Evolutionary conservation across 2,329 filamentous ascomycete genomes (phyloP).

Genomic region (Claviceps spartinae): DNA sequence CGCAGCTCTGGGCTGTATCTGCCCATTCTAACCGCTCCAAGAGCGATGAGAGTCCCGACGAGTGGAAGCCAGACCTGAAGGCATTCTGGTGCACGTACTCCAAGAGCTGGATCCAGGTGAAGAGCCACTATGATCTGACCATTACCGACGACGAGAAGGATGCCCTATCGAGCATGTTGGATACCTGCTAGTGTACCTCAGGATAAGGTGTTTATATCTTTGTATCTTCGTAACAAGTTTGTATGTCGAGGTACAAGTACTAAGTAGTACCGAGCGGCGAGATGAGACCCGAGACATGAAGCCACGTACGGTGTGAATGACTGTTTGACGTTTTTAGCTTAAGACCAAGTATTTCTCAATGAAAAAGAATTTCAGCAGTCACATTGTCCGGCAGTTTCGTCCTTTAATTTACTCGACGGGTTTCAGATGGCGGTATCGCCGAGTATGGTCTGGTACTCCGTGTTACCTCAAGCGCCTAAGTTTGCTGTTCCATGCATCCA

Average conservation of each 20-base stretch:
- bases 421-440: neutral
- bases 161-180: conserved; percentile 37
- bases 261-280: neutral
- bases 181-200: conserved; percentile 14
- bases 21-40: conserved; percentile 63
- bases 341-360: no score
- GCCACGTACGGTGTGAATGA: no score
- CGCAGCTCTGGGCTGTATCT: conserved; percentile 69
- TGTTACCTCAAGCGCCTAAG: neutral
- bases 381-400: neutral
- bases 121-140: conserved; percentile 55
- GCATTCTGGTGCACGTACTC: conserved; percentile 70
- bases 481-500: neutral
- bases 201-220: neutral
- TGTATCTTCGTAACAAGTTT: no score
- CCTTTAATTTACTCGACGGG: neutral
- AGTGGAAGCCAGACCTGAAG: conserved; percentile 58
- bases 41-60: conserved; percentile 59
- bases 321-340: no score
- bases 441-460: neutral
- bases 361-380: neutral
- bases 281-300: neutral
- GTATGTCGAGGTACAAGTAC: no score
- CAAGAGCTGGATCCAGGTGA: conserved; percentile 64
- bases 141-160: conserved; percentile 60